phyloP scores from a whole-genome alignment of 2,329 filamentous ascomycete genomes.

The Colletotrichum sidae region DNA sequence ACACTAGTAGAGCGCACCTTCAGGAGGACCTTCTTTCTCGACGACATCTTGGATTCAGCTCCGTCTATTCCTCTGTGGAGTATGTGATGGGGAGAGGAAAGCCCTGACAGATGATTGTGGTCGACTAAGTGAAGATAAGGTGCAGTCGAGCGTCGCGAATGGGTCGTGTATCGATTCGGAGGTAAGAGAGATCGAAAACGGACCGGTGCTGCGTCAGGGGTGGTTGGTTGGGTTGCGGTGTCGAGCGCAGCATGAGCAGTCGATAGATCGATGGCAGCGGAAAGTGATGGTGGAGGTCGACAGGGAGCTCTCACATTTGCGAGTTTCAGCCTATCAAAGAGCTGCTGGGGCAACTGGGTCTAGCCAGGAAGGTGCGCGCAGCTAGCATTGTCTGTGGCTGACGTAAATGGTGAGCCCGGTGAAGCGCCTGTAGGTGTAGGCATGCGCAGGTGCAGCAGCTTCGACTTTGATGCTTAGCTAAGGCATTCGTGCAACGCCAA shows the following conservation, averaged over 20 bases:
- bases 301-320: constrained; percentile 37
- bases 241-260: constrained; percentile 25
- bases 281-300: constrained; percentile 36
- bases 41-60: constrained; percentile 69
- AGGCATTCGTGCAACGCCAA: constrained; percentile 20
- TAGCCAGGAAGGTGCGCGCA: constrained; percentile 28
- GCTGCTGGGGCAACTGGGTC: constrained; percentile 26
- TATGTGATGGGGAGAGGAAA: neutral
- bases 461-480: constrained; percentile 9
- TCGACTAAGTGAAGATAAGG: constrained; percentile 20
- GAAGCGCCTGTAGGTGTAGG: neutral
- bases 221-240: constrained; percentile 33
- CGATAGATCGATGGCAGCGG: constrained; percentile 32
- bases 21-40: constrained; percentile 89
- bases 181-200: constrained; percentile 29
- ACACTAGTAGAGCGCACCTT: constrained; percentile 69
- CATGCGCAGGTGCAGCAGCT: too few species aligned
- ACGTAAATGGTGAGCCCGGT: constrained; percentile 24
- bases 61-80: constrained; percentile 8
- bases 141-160: constrained; percentile 20
- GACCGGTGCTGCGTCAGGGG: constrained; percentile 33
- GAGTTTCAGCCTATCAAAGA: constrained; percentile 38
- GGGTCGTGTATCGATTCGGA: constrained; percentile 25
- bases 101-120: constrained; percentile 12
- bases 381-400: constrained; percentile 22